A percentile compares a stretch with the other conserved stretches of the same genome.
Evolutionary conservation across 2,329 filamentous ascomycete genomes (phyloP).

Genomic region (Cladosporium sp.): DNA sequence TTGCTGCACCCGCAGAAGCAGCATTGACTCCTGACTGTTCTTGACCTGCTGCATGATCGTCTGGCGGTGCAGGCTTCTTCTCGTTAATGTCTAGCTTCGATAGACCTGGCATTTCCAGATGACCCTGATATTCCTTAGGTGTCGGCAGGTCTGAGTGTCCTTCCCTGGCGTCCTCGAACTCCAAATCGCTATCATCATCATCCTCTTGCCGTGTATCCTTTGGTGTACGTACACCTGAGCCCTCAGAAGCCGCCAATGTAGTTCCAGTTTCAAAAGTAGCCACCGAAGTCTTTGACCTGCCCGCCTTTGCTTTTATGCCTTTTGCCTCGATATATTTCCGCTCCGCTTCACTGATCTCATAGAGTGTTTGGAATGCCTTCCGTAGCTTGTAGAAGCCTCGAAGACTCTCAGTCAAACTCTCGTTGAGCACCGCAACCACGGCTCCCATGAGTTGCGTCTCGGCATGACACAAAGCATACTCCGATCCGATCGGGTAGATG

Average conservation of each 20-base stretch:
- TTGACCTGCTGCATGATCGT: not conserved
- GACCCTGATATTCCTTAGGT: slow-evolving; percentile 50
- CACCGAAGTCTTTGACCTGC: slow-evolving; percentile 13
- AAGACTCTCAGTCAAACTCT: slow-evolving; percentile 87
- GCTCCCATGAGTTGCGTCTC: slow-evolving; percentile 87
- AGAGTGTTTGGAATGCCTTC: slow-evolving; percentile 82
- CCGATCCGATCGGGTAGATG: slow-evolving; percentile 80
- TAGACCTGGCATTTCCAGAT: slow-evolving; percentile 39
- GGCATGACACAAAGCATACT: slow-evolving; percentile 81
- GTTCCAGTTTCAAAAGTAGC: slow-evolving; percentile 14
- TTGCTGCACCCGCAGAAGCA: slow-evolving; percentile 20
- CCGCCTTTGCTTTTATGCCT: slow-evolving; percentile 9
- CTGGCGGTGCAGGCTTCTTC: slow-evolving; percentile 9
- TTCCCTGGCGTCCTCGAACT: slow-evolving; percentile 61
- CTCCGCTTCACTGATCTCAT: slow-evolving; percentile 76
- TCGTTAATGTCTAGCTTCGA: slow-evolving; percentile 26
- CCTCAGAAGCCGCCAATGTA: slow-evolving; percentile 15
- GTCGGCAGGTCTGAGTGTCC: slow-evolving; percentile 47
- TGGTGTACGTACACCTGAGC: slow-evolving; percentile 23
- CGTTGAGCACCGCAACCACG: slow-evolving; percentile 84
- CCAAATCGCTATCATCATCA: slow-evolving; percentile 44
- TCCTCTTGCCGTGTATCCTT: slow-evolving; percentile 18
- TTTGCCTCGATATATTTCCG: slow-evolving; percentile 52
- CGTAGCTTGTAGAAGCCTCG: slow-evolving; percentile 90
- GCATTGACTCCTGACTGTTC: slow-evolving; percentile 12